These are phyloP conservation scores for Macroventuria anomochaeta DNA, from an alignment of 2,329 filamentous ascomycete genomes.

Conservation along the genomic window DNA sequence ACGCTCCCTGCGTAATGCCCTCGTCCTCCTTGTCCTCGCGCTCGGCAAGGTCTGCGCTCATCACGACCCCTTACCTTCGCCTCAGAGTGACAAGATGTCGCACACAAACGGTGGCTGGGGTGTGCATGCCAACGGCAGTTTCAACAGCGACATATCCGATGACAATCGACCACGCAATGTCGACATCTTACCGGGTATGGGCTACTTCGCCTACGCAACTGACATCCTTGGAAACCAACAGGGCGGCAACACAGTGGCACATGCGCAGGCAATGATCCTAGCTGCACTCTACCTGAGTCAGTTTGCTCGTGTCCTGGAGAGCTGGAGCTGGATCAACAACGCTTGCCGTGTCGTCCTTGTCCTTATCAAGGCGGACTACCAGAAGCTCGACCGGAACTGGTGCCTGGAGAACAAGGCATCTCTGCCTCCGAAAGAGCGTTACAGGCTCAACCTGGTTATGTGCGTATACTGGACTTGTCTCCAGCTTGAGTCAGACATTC, in stretches of 20 bases:
- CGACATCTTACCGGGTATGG: constrained; percentile 85
- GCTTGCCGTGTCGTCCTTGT: constrained; percentile 69
- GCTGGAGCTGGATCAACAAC: constrained; percentile 72
- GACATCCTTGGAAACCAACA: constrained; percentile 84
- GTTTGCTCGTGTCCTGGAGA: constrained; percentile 84
- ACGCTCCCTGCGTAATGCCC: constrained; percentile 65
- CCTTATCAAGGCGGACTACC: constrained; percentile 70
- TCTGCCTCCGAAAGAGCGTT: constrained; percentile 34
- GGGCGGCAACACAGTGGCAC: constrained; percentile 78
- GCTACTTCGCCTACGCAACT: constrained; percentile 86
- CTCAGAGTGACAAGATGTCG: constrained; percentile 58
- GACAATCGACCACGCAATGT: constrained; percentile 65
- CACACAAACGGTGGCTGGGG: constrained; percentile 30
- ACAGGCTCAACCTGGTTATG: constrained; percentile 52
- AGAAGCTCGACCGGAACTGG: constrained; percentile 34
- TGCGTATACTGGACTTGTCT: constrained; percentile 92
- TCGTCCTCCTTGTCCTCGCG: constrained; percentile 83
- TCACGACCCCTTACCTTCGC: constrained; percentile 58
- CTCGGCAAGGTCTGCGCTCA: constrained; percentile 80
- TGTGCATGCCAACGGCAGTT: constrained; percentile 44
- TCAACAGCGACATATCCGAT: constrained; percentile 34
- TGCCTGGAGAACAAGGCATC: constrained; percentile 24
- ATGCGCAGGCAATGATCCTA: constrained; percentile 84
- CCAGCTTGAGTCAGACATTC: constrained; percentile 90
- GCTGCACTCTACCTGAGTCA: constrained; percentile 90